Evolutionary conservation across 2,329 filamentous ascomycete genomes (phyloP).

Genomic region (Claviceps quebecensis): DNA sequence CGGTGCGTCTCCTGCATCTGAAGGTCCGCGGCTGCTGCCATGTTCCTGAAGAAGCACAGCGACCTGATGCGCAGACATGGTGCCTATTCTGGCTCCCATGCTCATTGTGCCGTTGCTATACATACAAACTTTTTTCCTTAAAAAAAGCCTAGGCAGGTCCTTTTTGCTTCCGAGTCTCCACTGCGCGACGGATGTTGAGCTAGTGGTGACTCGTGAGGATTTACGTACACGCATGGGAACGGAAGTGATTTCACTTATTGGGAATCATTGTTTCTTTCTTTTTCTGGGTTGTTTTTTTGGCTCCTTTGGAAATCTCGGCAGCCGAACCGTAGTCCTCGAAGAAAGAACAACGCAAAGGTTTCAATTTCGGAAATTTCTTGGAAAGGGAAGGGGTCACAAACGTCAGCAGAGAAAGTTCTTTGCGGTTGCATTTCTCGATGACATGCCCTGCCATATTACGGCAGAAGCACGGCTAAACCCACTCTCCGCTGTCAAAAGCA

Average conservation of each 20-base stretch:
- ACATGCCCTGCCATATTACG: constrained; percentile 6
- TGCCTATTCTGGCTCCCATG: constrained; percentile 8
- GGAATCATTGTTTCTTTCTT: neutral
- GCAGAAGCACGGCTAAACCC: constrained; percentile 14
- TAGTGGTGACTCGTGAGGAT: neutral
- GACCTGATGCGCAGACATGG: constrained; percentile 24
- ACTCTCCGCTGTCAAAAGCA: constrained; percentile 13
- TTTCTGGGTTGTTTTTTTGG: neutral
- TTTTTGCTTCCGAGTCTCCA: neutral
- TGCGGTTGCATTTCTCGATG: neutral
- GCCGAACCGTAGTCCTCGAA: no score
- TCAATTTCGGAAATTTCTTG: no score
- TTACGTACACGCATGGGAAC: neutral
- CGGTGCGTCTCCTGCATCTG: constrained; percentile 14
- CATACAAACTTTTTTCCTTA: neutral
- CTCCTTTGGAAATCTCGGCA: neutral
- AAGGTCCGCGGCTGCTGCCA: constrained; percentile 15
- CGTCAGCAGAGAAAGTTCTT: neutral
- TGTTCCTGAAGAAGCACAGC: constrained; percentile 21
- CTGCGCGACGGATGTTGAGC: neutral
- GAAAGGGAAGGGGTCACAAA: neutral
- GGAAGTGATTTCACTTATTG: neutral
- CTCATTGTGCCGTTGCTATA: constrained; percentile 3
- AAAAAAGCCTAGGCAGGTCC: neutral
- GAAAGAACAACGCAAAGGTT: no score